Evolutionary conservation across 1,284 basidiomycete genomes (phyloP).

Genomic region (Malassezia caprae): DNA sequence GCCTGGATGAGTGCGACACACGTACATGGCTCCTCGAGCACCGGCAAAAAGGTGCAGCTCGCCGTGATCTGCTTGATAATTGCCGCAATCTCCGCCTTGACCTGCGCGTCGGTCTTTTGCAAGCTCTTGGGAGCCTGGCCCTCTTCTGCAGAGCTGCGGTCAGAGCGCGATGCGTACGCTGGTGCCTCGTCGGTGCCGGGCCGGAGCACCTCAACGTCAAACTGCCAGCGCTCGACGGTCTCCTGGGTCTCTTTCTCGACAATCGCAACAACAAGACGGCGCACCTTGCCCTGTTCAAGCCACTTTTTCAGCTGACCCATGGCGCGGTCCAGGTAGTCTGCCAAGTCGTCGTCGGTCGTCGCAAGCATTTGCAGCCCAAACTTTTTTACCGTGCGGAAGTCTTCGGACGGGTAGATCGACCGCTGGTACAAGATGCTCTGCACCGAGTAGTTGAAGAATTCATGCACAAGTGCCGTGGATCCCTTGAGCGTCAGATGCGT

Average conservation of each 20-base stretch:
- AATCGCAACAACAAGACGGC: conserved; percentile 86
- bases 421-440: conserved; percentile 77
- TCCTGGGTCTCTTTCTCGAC: conserved; percentile 84
- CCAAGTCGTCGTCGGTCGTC: conserved; percentile 80
- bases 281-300: conserved; percentile 80
- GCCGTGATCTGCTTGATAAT: conserved; percentile 98
- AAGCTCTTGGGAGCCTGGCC: conserved; percentile 1
- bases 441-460: conserved; percentile 96
- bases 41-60: conserved; percentile 85
- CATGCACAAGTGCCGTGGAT: conserved; percentile 85
- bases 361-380: conserved; percentile 92
- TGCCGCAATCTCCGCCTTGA: conserved; percentile 91
- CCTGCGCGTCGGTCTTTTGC: conserved; percentile 67
- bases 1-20: conserved; percentile 50
- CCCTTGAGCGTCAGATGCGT: conserved; percentile 69
- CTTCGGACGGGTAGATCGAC: conserved; percentile 91
- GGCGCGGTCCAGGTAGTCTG: conserved; percentile 85
- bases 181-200: conserved; percentile 18
- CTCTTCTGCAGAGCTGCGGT: not conserved
- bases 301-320: conserved; percentile 64
- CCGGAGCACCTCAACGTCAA: conserved; percentile 72
- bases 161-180: not conserved
- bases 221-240: conserved; percentile 93
- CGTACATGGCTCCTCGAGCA: conserved; percentile 83
- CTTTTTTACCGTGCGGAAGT: conserved; percentile 71